These are phyloP conservation scores for Suillus clintonianus DNA, from an alignment of 768 basidiomycete species.

Conservation along the genomic window DNA sequence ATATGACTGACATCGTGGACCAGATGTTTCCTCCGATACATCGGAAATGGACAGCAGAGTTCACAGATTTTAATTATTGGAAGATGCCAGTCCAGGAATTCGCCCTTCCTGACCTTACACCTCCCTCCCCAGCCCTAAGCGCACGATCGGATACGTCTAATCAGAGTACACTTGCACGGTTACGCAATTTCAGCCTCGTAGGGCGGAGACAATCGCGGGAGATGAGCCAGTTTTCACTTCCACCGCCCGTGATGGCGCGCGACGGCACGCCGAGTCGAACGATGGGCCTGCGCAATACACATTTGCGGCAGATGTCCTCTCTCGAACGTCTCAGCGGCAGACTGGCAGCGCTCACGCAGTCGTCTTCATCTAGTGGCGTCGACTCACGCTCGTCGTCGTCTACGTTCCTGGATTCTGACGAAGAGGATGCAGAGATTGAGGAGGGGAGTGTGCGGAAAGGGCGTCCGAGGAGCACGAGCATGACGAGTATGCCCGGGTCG, in stretches of 20 bases:
- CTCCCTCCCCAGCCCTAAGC: conserved; percentile 91
- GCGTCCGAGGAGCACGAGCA: conserved; percentile 57
- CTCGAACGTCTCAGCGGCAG: conserved; percentile 70
- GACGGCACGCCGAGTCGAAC: conserved; percentile 18
- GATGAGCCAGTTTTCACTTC: conserved; percentile 29
- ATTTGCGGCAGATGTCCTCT: conserved; percentile 73
- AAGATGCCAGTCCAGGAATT: conserved; percentile 77
- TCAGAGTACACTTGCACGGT: conserved; percentile 68
- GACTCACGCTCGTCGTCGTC: conserved; percentile 55
- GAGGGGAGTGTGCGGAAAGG: conserved; percentile 42
- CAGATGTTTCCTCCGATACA: conserved; percentile 99
- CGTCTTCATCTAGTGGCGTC: conserved; percentile 49
- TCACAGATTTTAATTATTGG: conserved; percentile 98
- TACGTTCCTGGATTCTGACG: conserved; percentile 53
- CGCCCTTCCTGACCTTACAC: conserved; percentile 74
- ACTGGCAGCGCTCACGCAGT: conserved; percentile 49
- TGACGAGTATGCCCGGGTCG: conserved; percentile 87
- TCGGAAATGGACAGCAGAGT: conserved; percentile 85
- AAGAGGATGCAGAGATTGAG: conserved; percentile 40
- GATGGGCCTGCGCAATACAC: conserved; percentile 37
- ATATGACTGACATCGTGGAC: conserved; percentile 99
- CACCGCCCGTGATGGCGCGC: conserved; percentile 29
- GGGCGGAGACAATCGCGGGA: conserved; percentile 42
- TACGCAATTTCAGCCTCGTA: conserved; percentile 81
- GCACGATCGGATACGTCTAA: conserved; percentile 88